phyloP scores from a whole-genome alignment of 2,329 filamentous ascomycete genomes.

The Uncinocarpus reesii region DNA sequence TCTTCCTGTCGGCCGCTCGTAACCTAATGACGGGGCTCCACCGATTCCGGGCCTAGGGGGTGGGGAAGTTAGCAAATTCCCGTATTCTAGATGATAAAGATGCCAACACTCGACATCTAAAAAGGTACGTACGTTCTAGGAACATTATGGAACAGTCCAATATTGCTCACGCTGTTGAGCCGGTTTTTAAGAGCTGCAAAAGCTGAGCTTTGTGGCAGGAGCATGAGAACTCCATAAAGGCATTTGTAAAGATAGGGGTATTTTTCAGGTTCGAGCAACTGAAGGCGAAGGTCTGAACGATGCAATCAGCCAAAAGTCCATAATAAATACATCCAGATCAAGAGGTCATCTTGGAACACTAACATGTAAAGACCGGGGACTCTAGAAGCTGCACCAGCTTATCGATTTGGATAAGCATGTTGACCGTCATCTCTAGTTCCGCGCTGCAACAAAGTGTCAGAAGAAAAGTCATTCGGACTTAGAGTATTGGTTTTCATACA shows the following conservation, averaged over 20 bases:
- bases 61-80: too few species aligned
- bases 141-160: slow-evolving; percentile 82
- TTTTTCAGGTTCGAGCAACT: slow-evolving; percentile 88
- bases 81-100: too few species aligned
- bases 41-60: slow-evolving; percentile 6
- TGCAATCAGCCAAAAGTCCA: background rate
- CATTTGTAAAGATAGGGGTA: slow-evolving; percentile 96
- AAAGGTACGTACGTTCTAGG: slow-evolving; percentile 61
- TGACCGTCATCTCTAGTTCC: slow-evolving; percentile 97
- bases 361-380: slow-evolving; percentile 95
- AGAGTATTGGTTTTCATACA: slow-evolving; percentile 55
- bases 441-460: slow-evolving; percentile 49
- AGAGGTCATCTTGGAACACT: slow-evolving; percentile 28
- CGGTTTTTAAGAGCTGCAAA: slow-evolving; percentile 95
- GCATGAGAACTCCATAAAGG: slow-evolving; percentile 92
- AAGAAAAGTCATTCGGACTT: slow-evolving; percentile 1
- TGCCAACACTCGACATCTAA: too few species aligned
- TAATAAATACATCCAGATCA: background rate
- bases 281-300: slow-evolving; percentile 72
- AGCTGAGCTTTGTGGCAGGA: slow-evolving; percentile 93
- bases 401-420: slow-evolving; percentile 96
- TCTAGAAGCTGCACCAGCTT: slow-evolving; percentile 95
- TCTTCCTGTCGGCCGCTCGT: slow-evolving; percentile 54
- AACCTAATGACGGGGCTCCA: slow-evolving; percentile 36
- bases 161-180: slow-evolving; percentile 91